Evolutionary conservation across 371 early-diverging fungal genomes (phyloP).

Genomic region (Conidiobolus coronatus): DNA sequence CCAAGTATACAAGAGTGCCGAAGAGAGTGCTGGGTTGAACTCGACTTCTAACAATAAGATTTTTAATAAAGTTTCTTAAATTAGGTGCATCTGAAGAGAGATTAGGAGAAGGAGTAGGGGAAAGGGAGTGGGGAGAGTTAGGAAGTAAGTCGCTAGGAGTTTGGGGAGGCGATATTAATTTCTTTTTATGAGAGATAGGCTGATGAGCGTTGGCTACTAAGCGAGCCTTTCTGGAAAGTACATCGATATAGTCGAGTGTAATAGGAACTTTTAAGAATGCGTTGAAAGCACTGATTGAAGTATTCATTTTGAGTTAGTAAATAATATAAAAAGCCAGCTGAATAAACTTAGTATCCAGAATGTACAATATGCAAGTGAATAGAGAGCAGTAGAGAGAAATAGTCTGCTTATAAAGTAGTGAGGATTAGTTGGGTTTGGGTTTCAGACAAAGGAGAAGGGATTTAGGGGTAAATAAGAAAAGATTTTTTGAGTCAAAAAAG

Average conservation of each 20-base stretch:
- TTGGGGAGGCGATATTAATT: background rate
- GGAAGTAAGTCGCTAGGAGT: background rate
- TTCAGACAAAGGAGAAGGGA: too few relatives aligned
- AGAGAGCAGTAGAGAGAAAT: too few relatives aligned
- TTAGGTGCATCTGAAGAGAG: constrained; percentile 8
- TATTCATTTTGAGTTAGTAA: too few relatives aligned
- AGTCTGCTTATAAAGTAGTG: too few relatives aligned
- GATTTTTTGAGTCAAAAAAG: too few relatives aligned
- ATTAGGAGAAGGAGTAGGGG: background rate
- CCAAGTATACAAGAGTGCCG: constrained; percentile 28
- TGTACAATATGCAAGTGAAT: too few relatives aligned
- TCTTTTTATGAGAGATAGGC: too few relatives aligned
- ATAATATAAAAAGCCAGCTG: too few relatives aligned
- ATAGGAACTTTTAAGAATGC: constrained; percentile 2
- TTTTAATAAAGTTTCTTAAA: constrained; percentile 21
- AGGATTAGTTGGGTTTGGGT: too few relatives aligned
- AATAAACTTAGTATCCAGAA: too few relatives aligned
- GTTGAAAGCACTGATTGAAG: background rate
- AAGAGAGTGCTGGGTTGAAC: constrained; percentile 31
- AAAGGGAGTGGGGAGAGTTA: background rate
- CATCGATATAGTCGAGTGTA: background rate
- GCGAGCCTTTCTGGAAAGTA: background rate
- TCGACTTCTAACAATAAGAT: constrained; percentile 22
- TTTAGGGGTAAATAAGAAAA: too few relatives aligned
- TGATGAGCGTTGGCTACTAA: background rate